Conservation (phyloP, 225 moss, liverwort and hornwort species). For the Sphagnum contortum region DNA sequence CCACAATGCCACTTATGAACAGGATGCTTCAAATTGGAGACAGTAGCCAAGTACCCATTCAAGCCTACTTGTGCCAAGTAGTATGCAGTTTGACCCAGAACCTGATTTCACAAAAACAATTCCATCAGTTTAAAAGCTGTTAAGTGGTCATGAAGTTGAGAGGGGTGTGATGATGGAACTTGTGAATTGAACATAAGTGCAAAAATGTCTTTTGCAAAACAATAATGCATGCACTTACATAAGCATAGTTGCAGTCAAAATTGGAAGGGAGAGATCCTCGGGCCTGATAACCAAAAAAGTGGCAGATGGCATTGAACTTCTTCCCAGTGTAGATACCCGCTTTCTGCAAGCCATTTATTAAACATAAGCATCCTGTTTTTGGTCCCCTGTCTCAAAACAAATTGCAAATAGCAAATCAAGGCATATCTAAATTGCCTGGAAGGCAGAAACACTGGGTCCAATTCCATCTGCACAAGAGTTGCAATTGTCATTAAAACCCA, state of each 20-base stretch:
- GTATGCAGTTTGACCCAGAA: slow-evolving; percentile 83
- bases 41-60: slow-evolving; percentile 91
- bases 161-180: no score
- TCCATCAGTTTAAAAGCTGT: no score
- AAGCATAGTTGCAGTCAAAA: slow-evolving; percentile 92
- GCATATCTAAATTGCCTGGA: no score
- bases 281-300: slow-evolving; percentile 99
- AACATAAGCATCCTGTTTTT: no score
- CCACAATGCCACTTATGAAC: slow-evolving; percentile 84
- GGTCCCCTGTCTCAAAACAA: no score
- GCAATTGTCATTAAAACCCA: no score
- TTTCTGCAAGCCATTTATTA: slow-evolving; percentile 31
- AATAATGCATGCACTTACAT: slow-evolving; percentile 35
- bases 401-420: no score
- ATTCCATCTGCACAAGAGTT: no score
- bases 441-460: no score
- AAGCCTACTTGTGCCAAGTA: slow-evolving; percentile 81
- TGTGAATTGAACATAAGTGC: no score
- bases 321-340: slow-evolving; percentile 79
- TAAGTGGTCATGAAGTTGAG: no score
- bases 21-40: slow-evolving; percentile 84
- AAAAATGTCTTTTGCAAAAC: no score
- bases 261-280: slow-evolving; percentile 96
- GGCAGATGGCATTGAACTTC: slow-evolving; percentile 97
- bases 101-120: slow-evolving; percentile 27